Base-by-base conservation (phyloP, 306 rosid genomes). In the Castanea crenata region DNA sequence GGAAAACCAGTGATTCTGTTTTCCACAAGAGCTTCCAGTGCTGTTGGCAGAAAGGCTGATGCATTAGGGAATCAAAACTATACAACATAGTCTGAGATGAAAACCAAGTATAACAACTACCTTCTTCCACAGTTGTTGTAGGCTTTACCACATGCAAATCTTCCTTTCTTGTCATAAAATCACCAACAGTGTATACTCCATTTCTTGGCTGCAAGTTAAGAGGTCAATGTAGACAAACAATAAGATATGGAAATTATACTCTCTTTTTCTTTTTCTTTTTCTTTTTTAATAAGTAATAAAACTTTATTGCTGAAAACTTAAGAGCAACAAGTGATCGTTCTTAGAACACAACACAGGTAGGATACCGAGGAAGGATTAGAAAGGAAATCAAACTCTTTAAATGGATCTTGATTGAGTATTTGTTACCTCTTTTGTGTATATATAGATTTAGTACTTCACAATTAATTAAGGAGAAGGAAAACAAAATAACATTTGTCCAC, bases 1-100 rank as follows among this genome's bases (percentile, higher is more conserved):
- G 99, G 99, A 86, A 95, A 95, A 57, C 99, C 99, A 63, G 98
- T 93, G 85, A 95, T 90, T 84, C 99, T 93, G 80, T 90, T 87
- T 65, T 91, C 97, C 75, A 95, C 99, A 76, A 93, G 98, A 69
- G 61, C 58, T 74, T 95, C 99, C 78, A 93, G 85, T 71, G 99
- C 99, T 95, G 97, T 77, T 75, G 64, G 69, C 80, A 90, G 63
- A 85, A 76, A 41, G 14, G 38, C 69, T 31, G 74, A 82, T 78
- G 76, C 58, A 69, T 81, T 69, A 87, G 76, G 52, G 87, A 84
- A 78, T 64, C 10, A 71, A 35, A 32, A 20, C 19, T 0, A 46
- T 34, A 23, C 12, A 12, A 6, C 51, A 52, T 10, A 56, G 63
- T 15, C 74, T 35, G 51, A 77, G 80, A 71, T 51, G 63, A 5